A percentile compares a stretch with the other conserved stretches of the same genome.
These are phyloP conservation scores for Phytomonas serpens DNA, from an alignment of 208 protist genomes.

Conservation along the genomic window DNA sequence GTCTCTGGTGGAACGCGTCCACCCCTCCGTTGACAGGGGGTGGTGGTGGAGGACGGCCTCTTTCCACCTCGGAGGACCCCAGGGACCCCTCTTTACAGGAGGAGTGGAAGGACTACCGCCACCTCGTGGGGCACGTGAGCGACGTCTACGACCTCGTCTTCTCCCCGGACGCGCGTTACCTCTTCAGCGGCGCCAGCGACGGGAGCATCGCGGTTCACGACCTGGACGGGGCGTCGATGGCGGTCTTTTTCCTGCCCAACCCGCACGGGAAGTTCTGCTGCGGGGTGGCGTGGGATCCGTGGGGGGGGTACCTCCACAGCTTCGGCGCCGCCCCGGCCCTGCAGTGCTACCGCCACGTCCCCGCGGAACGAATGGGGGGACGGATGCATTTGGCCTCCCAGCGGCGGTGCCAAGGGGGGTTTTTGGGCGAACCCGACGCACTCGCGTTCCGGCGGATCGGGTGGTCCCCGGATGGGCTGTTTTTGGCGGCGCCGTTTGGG, in stretches of 20 bases:
- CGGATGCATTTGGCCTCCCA: constrained; percentile 51
- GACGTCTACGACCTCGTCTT: constrained; percentile 85
- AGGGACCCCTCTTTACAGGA: too few species aligned
- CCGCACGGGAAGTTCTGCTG: constrained; percentile 76
- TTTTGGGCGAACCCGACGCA: constrained; percentile 66
- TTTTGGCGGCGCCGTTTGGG: constrained; percentile 75
- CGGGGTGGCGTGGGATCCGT: constrained; percentile 84
- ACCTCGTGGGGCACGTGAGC: constrained; percentile 75
- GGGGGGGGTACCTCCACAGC: constrained; percentile 50
- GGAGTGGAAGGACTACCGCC: constrained; percentile 82
- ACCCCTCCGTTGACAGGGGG: too few species aligned
- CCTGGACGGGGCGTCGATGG: constrained; percentile 51
- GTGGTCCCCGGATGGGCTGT: constrained; percentile 72
- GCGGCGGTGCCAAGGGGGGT: constrained; percentile 52
- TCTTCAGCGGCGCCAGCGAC: constrained; percentile 65
- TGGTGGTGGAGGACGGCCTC: too few species aligned
- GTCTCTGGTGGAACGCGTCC: constrained; percentile 78
- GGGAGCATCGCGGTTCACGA: constrained; percentile 80
- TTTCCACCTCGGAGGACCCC: too few species aligned
- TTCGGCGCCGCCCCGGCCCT: constrained; percentile 68
- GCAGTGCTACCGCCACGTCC: constrained; percentile 53
- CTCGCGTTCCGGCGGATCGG: constrained; percentile 64
- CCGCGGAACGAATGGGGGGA: constrained; percentile 2
- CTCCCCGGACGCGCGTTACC: constrained; percentile 72
- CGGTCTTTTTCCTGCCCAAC: constrained; percentile 58